These are phyloP conservation scores for Tetrapisispora pingtungensis DNA, from an alignment of 805 yeast species.

Conservation along the genomic window DNA sequence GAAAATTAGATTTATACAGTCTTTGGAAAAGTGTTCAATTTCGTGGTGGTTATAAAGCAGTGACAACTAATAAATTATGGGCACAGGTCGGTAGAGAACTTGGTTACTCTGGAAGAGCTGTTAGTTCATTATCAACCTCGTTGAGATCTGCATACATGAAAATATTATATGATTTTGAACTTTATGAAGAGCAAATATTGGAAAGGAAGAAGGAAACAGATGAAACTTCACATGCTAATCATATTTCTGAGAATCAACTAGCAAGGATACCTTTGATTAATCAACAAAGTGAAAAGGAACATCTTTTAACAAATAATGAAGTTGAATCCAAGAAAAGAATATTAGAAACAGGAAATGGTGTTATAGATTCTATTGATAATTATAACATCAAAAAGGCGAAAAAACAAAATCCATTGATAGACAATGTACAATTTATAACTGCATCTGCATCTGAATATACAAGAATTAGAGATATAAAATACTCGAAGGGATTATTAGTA, in stretches of 20 bases:
- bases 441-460: conserved; percentile 38
- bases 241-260: background rate
- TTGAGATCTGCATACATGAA: conserved; percentile 50
- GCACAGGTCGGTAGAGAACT: conserved; percentile 74
- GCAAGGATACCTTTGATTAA: too few relatives aligned
- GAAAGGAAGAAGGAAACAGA: background rate
- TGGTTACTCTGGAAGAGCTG: conserved; percentile 63
- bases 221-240: background rate
- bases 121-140: conserved; percentile 62
- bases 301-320: too few relatives aligned
- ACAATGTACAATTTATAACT: conserved; percentile 20
- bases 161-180: conserved; percentile 30
- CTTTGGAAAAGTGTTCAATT: conserved; percentile 47
- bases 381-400: conserved; percentile 1
- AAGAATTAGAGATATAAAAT: conserved; percentile 38
- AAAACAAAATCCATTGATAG: background rate
- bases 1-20: conserved; percentile 54
- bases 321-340: background rate
- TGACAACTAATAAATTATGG: conserved; percentile 64
- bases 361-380: conserved; percentile 25
- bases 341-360: background rate
- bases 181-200: conserved; percentile 4
- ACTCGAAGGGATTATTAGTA: conserved; percentile 42
- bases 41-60: conserved; percentile 58
- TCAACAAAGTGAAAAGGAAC: background rate